phyloP scores from a whole-genome alignment of 2,329 filamentous ascomycete genomes.

The Macrophomina pseudophaseolina region DNA sequence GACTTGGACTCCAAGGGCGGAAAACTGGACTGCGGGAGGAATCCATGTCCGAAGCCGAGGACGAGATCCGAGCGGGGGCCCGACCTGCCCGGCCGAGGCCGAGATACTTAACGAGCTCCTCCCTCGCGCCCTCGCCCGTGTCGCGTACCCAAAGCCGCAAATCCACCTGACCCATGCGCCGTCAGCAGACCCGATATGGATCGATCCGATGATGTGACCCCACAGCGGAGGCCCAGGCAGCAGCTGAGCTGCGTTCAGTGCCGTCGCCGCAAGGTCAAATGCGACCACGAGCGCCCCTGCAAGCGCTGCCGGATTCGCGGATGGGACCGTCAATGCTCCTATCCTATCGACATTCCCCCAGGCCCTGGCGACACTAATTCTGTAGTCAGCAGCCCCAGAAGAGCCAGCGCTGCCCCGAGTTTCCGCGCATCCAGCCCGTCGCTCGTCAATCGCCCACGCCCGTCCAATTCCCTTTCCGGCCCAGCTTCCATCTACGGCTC shows the following conservation, averaged over 20 bases:
- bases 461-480: background rate
- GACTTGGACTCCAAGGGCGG: too few species aligned
- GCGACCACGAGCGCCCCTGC: constrained; percentile 24
- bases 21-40: background rate
- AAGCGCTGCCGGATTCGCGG: constrained; percentile 18
- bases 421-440: background rate
- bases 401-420: background rate
- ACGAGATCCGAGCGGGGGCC: background rate
- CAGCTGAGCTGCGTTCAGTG: constrained; percentile 25
- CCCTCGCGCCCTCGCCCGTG: background rate
- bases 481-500: background rate
- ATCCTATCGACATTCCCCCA: background rate
- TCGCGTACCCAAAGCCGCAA: background rate
- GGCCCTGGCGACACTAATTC: background rate
- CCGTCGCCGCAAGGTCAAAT: constrained; percentile 25
- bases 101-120: constrained; percentile 6
- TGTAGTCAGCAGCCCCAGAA: background rate
- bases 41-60: constrained; percentile 8
- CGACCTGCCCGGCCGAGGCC: constrained; percentile 1
- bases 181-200: background rate
- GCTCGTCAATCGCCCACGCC: background rate
- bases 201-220: background rate
- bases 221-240: constrained; percentile 1
- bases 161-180: background rate
- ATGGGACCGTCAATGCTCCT: constrained; percentile 10